Evolutionary conservation across 768 basidiomycete species (phyloP), one percentile per base, ranked within the genome.

Genomic region (Mycena pura): DNA sequence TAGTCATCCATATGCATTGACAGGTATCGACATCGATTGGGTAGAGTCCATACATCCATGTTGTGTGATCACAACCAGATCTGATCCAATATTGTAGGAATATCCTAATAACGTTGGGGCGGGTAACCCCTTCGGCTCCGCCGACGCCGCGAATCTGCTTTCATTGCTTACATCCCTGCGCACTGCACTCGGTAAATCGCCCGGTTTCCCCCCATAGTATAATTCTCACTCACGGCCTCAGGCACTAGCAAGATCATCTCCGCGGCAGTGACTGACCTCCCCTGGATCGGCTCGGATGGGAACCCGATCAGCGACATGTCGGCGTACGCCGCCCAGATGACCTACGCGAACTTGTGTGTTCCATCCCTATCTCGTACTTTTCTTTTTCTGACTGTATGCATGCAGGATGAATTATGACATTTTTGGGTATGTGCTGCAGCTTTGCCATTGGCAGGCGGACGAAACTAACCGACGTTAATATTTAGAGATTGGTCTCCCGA

Each of bases 401-500:
- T n/a, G n/a, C 13, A 54, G 53, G 68, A 88, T 89, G 90, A 91
- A 90, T 73, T 91, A 92, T 73, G 90, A 91, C 66, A 84, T 89
- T 7, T 57, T 57, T 34, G 56, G 56, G 52, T 49, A 7, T 27
- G 49, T 51, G 40, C 21, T 17, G 19, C 29, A 25, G 27, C n/a
- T 36, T 49, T 15, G n/a, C 41, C 7, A 17, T 27, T n/a, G n/a
- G n/a, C n/a, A n/a, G n/a, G n/a, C n/a, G n/a, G n/a, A 29, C n/a
- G 22, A 31, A 21, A 25, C 53, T 55, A 19, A 55, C 27, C 34
- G 38, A n/a, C n/a, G n/a, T 27, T 31, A 54, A 17, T n/a, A 11
- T 36, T 10, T 2, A 38, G 59, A 2, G 61, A 62, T 34, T 62
- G 54, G 54, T 62, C 61, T 3, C 40, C 48, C 10, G 61, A 47